Percentiles rank a stretch among this genome's conserved stretches.
Conservation (phyloP, 495 filamentous ascomycete species). For the Penicillium simplicissimum region DNA sequence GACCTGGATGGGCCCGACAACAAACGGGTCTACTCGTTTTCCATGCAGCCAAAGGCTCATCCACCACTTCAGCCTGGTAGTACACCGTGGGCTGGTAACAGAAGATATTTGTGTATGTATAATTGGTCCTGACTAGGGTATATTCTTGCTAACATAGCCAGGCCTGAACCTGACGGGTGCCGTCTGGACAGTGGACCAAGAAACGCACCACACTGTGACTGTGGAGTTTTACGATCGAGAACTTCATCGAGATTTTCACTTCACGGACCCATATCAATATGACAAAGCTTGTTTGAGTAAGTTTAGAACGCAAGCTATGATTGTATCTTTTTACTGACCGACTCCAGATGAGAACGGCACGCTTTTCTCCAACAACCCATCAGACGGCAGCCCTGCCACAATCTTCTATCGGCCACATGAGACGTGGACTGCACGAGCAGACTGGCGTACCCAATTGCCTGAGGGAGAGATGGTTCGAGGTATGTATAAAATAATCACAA, state of each 20-base stretch:
- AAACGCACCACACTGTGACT: conserved; percentile 90
- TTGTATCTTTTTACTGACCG: conserved; percentile 29
- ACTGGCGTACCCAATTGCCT: conserved; percentile 87
- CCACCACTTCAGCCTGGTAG: conserved; percentile 88
- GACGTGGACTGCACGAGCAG: conserved; percentile 86
- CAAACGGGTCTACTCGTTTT: conserved; percentile 63
- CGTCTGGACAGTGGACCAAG: conserved; percentile 96
- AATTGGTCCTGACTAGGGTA: neutral
- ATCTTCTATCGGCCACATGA: conserved; percentile 98
- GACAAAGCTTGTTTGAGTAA: conserved; percentile 87
- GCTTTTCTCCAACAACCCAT: conserved; percentile 80
- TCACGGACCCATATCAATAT: conserved; percentile 89
- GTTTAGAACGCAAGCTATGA: conserved; percentile 18
- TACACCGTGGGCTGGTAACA: conserved; percentile 91
- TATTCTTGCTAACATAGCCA: conserved; percentile 31
- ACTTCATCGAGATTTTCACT: conserved; percentile 90
- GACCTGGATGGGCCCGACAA: conserved; percentile 43
- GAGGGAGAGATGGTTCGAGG: conserved; percentile 72
- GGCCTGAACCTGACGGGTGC: conserved; percentile 85
- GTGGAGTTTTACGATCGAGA: conserved; percentile 97
- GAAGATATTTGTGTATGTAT: conserved; percentile 78
- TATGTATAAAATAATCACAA: conserved; percentile 21
- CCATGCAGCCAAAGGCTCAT: conserved; percentile 70
- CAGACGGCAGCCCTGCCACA: conserved; percentile 66
- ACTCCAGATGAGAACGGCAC: conserved; percentile 73